Conservation (phyloP, 768 basidiomycete genomes). For the Myochromella boudieri region DNA sequence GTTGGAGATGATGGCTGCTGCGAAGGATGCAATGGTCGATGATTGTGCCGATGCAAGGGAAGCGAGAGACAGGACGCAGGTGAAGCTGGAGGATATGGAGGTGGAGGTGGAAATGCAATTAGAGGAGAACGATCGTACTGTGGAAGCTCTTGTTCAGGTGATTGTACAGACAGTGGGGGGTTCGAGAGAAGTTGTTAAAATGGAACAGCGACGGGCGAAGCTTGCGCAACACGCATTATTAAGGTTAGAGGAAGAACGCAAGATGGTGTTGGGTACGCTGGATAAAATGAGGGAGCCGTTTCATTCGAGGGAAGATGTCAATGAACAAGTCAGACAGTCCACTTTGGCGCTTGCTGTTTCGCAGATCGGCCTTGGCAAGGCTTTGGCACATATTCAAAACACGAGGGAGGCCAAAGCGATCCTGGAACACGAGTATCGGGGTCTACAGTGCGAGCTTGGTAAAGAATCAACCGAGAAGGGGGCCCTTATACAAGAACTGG, state of each 20-base stretch:
- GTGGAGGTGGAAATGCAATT: slow-evolving; percentile 44
- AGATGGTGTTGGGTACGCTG: slow-evolving; percentile 2
- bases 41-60: slow-evolving; percentile 80
- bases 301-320: not conserved
- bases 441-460: slow-evolving; percentile 6
- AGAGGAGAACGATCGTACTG: slow-evolving; percentile 31
- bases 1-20: slow-evolving; percentile 59
- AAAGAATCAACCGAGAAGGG: slow-evolving; percentile 1
- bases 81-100: slow-evolving; percentile 59
- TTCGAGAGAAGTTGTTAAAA: slow-evolving; percentile 24
- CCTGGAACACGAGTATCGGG: slow-evolving; percentile 7
- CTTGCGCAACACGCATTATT: slow-evolving; percentile 11
- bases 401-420: slow-evolving; percentile 6
- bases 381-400: slow-evolving; percentile 3
- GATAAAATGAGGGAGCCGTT: slow-evolving; percentile 5
- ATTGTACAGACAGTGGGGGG: slow-evolving; percentile 34
- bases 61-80: slow-evolving; percentile 63
- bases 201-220: slow-evolving; percentile 5
- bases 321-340: slow-evolving; percentile 18
- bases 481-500: slow-evolving; percentile 11
- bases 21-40: slow-evolving; percentile 82
- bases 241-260: slow-evolving; percentile 10
- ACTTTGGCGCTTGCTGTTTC: slow-evolving; percentile 26
- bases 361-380: slow-evolving; percentile 12
- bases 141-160: slow-evolving; percentile 38